These are phyloP conservation scores for Lagenidium giganteum DNA, from an alignment of 352 stramenopile species.

Conservation along the genomic window DNA sequence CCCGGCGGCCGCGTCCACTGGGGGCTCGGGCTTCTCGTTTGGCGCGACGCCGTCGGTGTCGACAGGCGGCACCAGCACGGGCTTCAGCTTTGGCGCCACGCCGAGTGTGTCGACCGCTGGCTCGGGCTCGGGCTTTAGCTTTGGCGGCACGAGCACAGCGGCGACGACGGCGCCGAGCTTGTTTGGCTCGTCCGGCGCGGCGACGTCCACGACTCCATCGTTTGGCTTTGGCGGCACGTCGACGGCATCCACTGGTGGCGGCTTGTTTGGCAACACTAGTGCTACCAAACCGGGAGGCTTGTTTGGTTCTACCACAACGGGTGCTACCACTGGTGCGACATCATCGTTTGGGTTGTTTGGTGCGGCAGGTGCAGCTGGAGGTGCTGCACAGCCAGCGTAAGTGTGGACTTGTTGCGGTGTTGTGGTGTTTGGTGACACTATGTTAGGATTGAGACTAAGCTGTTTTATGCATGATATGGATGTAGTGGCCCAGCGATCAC, in stretches of 20 bases:
- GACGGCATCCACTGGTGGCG: slow-evolving; percentile 5
- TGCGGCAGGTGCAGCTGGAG: background rate
- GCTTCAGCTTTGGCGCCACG: slow-evolving; percentile 1
- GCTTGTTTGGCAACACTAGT: background rate
- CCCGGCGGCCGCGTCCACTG: background rate
- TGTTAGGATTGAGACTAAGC: too few relatives aligned
- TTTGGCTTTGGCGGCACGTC: slow-evolving; percentile 23
- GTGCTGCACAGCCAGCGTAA: slow-evolving; percentile 5
- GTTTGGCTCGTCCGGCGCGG: slow-evolving; percentile 18
- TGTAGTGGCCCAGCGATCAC: slow-evolving; percentile 53
- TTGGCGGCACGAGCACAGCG: slow-evolving; percentile 19
- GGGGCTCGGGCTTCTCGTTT: slow-evolving; percentile 14
- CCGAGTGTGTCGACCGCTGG: background rate
- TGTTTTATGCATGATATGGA: slow-evolving; percentile 2
- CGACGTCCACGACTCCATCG: slow-evolving; percentile 11
- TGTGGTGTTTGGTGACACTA: slow-evolving; percentile 4
- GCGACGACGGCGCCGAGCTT: slow-evolving; percentile 3
- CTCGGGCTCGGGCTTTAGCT: slow-evolving; percentile 18
- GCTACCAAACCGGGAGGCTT: too few relatives aligned
- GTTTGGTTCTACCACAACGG: background rate
- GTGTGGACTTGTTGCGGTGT: slow-evolving; percentile 4
- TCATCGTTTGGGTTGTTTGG: slow-evolving; percentile 19
- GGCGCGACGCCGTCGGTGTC: slow-evolving; percentile 1
- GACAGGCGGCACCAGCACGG: background rate
- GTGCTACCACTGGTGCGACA: slow-evolving; percentile 1